Conservation (phyloP, 2,329 filamentous ascomycete genomes). For the Fusarium sp. region DNA sequence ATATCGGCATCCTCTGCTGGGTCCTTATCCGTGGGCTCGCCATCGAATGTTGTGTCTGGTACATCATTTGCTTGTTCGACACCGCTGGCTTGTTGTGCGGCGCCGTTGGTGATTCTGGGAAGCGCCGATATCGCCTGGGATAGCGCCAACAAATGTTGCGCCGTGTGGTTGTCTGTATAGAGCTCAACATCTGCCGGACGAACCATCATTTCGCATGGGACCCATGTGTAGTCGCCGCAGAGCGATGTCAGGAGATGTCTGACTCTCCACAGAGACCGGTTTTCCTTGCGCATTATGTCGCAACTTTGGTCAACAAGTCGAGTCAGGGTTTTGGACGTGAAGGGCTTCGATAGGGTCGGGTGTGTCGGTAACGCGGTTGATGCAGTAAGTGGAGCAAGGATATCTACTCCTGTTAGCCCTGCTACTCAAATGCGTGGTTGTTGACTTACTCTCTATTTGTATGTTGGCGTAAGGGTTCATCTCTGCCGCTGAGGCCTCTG, state of each 20-base stretch:
- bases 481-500: conserved; percentile 70
- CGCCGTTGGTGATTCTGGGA: conserved; percentile 40
- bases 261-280: conserved; percentile 76
- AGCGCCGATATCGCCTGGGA: conserved; percentile 37
- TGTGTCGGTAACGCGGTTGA: conserved; percentile 80
- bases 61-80: conserved; percentile 1
- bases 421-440: neutral
- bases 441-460: conserved; percentile 72
- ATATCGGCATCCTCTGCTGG: conserved; percentile 40
- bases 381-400: conserved; percentile 79
- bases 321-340: conserved; percentile 77
- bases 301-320: conserved; percentile 76
- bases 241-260: conserved; percentile 79
- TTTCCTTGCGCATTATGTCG: conserved; percentile 79
- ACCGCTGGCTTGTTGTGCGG: conserved; percentile 25
- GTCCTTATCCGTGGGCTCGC: conserved; percentile 17
- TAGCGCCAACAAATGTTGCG: conserved; percentile 49
- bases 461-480: conserved; percentile 80
- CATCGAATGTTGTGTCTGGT: conserved; percentile 2
- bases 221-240: conserved; percentile 78
- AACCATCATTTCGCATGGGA: conserved; percentile 68
- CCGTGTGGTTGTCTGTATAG: conserved; percentile 61
- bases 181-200: conserved; percentile 65
- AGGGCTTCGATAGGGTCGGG: conserved; percentile 78
- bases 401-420: conserved; percentile 60